Conservation (phyloP, 208 protist genomes). For the Phytomonas sp. region DNA sequence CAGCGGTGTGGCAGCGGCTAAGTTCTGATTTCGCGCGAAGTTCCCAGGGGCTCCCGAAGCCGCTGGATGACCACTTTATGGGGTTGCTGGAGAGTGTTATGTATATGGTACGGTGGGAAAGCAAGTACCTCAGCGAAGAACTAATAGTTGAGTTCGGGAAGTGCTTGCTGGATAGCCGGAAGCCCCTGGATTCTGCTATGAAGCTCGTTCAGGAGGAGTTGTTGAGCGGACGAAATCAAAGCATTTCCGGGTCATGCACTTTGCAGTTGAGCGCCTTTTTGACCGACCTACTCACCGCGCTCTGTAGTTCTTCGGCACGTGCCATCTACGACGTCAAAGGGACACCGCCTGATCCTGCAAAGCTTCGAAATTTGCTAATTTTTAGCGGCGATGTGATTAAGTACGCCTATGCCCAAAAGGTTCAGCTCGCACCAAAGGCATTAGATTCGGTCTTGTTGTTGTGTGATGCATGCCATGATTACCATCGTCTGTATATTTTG, state of each 20-base stretch:
- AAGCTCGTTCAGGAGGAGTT: constrained; percentile 59
- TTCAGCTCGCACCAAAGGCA: constrained; percentile 35
- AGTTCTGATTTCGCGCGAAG: constrained; percentile 31
- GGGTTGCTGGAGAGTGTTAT: constrained; percentile 53
- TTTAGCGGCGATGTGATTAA: constrained; percentile 61
- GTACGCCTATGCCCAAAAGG: constrained; percentile 40
- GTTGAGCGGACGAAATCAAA: constrained; percentile 41
- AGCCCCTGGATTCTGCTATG: constrained; percentile 23
- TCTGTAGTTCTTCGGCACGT: constrained; percentile 19
- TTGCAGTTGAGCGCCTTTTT: constrained; percentile 64
- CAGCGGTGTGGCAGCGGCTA: constrained; percentile 26
- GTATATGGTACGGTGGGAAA: constrained; percentile 27
- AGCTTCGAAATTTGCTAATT: constrained; percentile 21
- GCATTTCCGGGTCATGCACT: constrained; percentile 12
- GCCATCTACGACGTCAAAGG: neutral
- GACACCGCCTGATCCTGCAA: neutral
- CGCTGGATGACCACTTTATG: constrained; percentile 41
- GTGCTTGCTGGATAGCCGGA: constrained; percentile 39
- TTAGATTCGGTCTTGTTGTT: constrained; percentile 56
- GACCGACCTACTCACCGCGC: constrained; percentile 56
- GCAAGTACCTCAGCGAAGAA: constrained; percentile 31
- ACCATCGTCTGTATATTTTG: constrained; percentile 42
- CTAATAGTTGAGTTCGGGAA: constrained; percentile 56
- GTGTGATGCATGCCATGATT: constrained; percentile 35
- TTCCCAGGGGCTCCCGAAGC: constrained; percentile 29